Evolutionary conservation across 129 eudicot species (phyloP), one percentile per base, ranked within the genome.

Genomic region (Apium graveolens): DNA sequence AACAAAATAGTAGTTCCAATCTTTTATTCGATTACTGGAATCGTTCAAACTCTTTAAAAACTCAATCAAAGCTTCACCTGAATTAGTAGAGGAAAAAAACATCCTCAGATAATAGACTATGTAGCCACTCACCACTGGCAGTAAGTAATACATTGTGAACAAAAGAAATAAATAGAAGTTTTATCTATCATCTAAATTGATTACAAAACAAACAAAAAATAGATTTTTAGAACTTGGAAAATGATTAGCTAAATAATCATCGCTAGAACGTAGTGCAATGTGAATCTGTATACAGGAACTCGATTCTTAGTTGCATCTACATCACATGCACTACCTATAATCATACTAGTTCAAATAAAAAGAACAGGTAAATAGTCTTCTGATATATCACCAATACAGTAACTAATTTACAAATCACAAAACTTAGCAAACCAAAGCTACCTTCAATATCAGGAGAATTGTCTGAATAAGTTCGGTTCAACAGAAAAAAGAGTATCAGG

Each of bases 21-120:
- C 91, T 3, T 18, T 46, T 34, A 94, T 83, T 66, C 81, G 83
- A 44, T 86, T 75, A 27, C 80, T 45, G 27, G 93, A 85, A 78
- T 94, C 98, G 45, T 94, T 94, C 74, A 94, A 81, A 81, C 86
- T 85, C 55, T 44, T 77, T 21, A 83, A 70, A 53, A 94, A 66
- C 79, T 86, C 88, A 46, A 80, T 27, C 81, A 94, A 80, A 78
- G 87, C 89, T 84, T 86, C 87, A 78, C 89, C 98, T 94, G 90
- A 65, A 85, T 14, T 38, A 87, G 21, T 80, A 75, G 7, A 68
- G 72, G 68, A 77, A 70, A 57, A 57, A 16, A 49, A 27, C 20
- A 81, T 29, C 77, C 65, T 45, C 53, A 70, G 17, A 51, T 51
- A 18, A 45, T 45, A 71, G n/a, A 11, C 43, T 26, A 21, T 21